Conservation (phyloP, 495 filamentous ascomycete genomes). For the Podospora australis region DNA sequence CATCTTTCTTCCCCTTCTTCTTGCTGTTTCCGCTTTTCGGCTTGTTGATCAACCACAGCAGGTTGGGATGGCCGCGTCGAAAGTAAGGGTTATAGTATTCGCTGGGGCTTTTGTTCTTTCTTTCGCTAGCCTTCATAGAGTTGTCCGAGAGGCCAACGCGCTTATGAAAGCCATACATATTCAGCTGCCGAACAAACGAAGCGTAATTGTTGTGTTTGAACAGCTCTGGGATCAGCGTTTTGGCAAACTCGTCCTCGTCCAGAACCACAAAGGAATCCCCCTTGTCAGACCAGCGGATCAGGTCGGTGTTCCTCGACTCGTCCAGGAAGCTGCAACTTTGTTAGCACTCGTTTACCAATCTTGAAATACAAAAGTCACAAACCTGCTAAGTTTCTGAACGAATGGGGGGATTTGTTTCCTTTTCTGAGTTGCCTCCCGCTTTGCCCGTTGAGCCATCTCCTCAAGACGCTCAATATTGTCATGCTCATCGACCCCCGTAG, state of each 20-base stretch:
- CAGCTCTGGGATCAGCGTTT: slow-evolving; percentile 87
- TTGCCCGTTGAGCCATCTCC: slow-evolving; percentile 65
- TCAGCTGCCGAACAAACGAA: slow-evolving; percentile 95
- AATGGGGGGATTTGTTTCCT: slow-evolving; percentile 95
- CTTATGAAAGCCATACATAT: slow-evolving; percentile 99
- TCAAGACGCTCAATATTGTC: slow-evolving; percentile 74
- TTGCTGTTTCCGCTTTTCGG: slow-evolving; percentile 66
- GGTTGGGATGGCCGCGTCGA: slow-evolving; percentile 82
- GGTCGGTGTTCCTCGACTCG: slow-evolving; percentile 79
- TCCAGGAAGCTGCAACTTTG: slow-evolving; percentile 70
- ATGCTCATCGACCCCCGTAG: slow-evolving; percentile 44
- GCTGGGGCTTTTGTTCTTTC: slow-evolving; percentile 94
- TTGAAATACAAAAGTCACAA: slow-evolving; percentile 10
- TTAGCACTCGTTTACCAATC: neutral
- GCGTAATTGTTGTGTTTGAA: slow-evolving; percentile 99
- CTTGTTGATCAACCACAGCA: slow-evolving; percentile 97
- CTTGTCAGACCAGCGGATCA: slow-evolving; percentile 96
- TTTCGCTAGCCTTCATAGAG: slow-evolving; percentile 93
- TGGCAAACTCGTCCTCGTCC: slow-evolving; percentile 99
- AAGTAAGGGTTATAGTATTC: slow-evolving; percentile 98
- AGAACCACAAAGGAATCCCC: slow-evolving; percentile 95
- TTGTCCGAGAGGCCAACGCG: slow-evolving; percentile 95
- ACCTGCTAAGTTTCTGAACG: slow-evolving; percentile 98
- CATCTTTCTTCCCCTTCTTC: slow-evolving; percentile 58
- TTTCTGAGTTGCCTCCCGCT: slow-evolving; percentile 76